A percentile compares a stretch with the other conserved stretches of the same genome.
Conservation (phyloP, 306 rosid genomes). For the Citrullus colocynthis region DNA sequence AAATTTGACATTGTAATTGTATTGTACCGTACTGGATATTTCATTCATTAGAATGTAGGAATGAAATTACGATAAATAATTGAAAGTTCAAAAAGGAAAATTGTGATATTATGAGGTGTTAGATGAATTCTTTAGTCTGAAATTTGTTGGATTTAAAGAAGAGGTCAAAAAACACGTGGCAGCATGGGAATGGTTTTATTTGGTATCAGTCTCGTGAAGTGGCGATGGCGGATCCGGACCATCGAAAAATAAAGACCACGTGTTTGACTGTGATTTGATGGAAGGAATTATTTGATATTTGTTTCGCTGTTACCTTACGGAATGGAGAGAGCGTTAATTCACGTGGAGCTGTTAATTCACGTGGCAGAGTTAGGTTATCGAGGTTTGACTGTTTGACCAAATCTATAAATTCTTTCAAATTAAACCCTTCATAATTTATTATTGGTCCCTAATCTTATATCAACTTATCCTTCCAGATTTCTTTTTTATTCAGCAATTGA, state of each 20-base stretch:
- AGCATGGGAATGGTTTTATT: background rate
- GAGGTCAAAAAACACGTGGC: background rate
- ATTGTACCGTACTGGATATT: background rate
- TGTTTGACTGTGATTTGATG: background rate
- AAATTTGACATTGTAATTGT: background rate
- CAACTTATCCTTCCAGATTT: no score
- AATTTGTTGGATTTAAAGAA: background rate
- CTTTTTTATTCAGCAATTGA: no score
- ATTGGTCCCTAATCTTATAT: no score
- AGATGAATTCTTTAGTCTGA: background rate
- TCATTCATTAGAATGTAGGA: background rate
- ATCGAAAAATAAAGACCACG: background rate
- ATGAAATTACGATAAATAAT: background rate
- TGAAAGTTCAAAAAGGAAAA: no score
- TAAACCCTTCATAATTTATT: background rate
- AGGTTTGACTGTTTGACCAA: constrained; percentile 6
- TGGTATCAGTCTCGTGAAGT: background rate
- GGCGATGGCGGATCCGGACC: constrained; percentile 1
- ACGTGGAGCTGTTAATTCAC: background rate
- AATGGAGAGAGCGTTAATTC: background rate
- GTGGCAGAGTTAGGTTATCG: background rate
- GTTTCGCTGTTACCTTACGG: background rate
- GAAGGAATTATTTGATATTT: background rate
- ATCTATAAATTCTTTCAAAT: background rate
- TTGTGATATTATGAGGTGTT: background rate